Evolutionary conservation across 202 grass and related monocot species (phyloP).

Genomic region (Digitaria exilis): DNA sequence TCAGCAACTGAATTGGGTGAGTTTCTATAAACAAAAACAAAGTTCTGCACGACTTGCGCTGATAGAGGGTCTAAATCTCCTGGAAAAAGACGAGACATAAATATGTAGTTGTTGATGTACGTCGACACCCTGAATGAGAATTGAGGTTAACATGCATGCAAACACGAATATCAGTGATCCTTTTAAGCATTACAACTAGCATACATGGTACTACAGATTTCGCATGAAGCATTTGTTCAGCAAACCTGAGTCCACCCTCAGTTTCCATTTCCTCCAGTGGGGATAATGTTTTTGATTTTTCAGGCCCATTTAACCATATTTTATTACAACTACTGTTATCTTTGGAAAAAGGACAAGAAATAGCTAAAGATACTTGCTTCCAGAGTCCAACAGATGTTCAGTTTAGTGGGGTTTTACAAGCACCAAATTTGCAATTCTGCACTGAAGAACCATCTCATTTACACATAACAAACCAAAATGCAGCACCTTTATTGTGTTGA

Average conservation of each 20-base stretch:
- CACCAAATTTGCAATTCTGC: neutral
- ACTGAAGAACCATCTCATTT: neutral
- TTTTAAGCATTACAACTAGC: neutral
- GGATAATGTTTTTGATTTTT: slow-evolving; percentile 1
- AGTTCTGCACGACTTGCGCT: neutral
- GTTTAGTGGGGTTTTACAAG: neutral
- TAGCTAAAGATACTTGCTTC: neutral
- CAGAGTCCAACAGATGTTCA: neutral
- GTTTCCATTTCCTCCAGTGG: slow-evolving; percentile 4
- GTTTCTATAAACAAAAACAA: neutral
- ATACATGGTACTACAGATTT: neutral
- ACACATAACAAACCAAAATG: neutral
- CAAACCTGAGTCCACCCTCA: neutral
- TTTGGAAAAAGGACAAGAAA: neutral
- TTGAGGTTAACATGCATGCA: neutral
- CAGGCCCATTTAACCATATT: neutral
- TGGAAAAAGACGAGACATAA: neutral
- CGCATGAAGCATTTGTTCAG: neutral
- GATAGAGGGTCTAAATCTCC: neutral
- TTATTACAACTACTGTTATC: neutral
- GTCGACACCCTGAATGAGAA: neutral
- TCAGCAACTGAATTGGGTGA: neutral
- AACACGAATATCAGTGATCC: neutral
- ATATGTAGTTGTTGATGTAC: neutral
- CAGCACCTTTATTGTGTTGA: neutral